A percentile compares a stretch with the other conserved stretches of the same genome.
Conservation (phyloP, 768 basidiomycete genomes). For the Russula olivacea region DNA sequence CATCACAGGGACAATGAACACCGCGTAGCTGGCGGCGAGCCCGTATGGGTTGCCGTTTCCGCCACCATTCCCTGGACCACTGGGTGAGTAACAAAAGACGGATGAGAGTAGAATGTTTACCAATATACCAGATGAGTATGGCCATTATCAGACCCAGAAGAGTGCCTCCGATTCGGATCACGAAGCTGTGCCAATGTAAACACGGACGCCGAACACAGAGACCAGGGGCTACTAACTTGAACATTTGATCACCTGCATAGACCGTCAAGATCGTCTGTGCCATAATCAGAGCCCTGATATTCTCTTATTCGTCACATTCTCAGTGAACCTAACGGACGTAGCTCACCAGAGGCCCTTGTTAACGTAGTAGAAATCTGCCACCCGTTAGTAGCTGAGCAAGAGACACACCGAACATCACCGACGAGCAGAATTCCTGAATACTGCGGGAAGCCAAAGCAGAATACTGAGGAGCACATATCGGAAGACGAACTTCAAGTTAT, state of each 20-base stretch:
- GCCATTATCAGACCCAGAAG: slow-evolving; percentile 42
- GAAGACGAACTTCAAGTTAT: slow-evolving; percentile 40
- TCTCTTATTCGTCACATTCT: background rate
- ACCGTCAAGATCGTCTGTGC: slow-evolving; percentile 52
- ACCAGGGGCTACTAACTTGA: slow-evolving; percentile 33
- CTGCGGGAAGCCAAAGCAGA: slow-evolving; percentile 47
- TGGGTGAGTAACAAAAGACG: background rate
- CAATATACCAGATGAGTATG: slow-evolving; percentile 48
- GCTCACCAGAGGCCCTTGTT: slow-evolving; percentile 44
- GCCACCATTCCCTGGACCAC: slow-evolving; percentile 35
- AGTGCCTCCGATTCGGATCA: slow-evolving; percentile 44
- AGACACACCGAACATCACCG: slow-evolving; percentile 25
- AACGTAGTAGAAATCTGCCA: slow-evolving; percentile 38
- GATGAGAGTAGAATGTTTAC: slow-evolving; percentile 22
- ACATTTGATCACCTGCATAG: slow-evolving; percentile 53
- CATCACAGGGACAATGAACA: slow-evolving; percentile 42
- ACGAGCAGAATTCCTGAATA: slow-evolving; percentile 41
- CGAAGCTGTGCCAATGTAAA: slow-evolving; percentile 31
- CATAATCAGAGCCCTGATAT: slow-evolving; percentile 51
- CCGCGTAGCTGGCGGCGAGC: slow-evolving; percentile 42
- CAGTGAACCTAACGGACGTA: background rate
- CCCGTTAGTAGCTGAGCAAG: slow-evolving; percentile 5
- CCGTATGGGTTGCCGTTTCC: slow-evolving; percentile 52
- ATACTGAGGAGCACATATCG: slow-evolving; percentile 46
- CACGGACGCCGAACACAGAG: background rate